Conservation (phyloP, 2,329 filamentous ascomycete genomes). For the Colletotrichum graminicola region DNA sequence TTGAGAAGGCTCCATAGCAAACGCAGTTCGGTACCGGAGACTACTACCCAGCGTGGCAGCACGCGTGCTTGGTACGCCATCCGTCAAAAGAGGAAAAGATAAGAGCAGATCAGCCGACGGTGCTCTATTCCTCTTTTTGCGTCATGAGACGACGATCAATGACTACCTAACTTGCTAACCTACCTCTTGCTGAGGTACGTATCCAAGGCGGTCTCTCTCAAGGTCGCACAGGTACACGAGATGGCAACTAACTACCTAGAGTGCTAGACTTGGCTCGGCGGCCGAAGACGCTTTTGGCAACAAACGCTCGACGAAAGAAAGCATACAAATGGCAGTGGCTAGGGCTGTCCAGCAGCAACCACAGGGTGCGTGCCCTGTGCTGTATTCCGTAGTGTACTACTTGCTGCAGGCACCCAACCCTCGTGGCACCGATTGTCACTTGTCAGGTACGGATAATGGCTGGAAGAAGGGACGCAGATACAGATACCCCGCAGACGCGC, state of each 20-base stretch:
- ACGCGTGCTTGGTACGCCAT: constrained; percentile 17
- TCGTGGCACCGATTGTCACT: constrained; percentile 28
- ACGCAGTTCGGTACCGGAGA: constrained; percentile 12
- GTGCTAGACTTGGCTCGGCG: background rate
- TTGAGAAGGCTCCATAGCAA: background rate
- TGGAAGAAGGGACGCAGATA: constrained; percentile 35
- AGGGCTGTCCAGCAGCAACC: background rate
- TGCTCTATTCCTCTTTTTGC: constrained; percentile 18
- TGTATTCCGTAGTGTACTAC: background rate
- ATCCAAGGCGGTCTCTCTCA: too few relatives aligned
- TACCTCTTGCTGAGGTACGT: too few relatives aligned
- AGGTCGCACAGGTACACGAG: too few relatives aligned
- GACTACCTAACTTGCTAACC: too few relatives aligned
- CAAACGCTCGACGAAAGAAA: background rate
- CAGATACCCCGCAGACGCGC: constrained; percentile 27
- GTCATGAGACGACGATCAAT: background rate
- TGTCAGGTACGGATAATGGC: constrained; percentile 22
- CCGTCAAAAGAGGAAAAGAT: constrained; percentile 21
- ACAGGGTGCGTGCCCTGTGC: background rate
- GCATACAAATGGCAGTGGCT: background rate
- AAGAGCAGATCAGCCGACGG: constrained; percentile 1
- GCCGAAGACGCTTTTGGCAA: background rate
- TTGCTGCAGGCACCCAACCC: background rate
- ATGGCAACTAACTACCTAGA: too few relatives aligned
- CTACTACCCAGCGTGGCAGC: too few relatives aligned